Conservation (phyloP, 2,329 filamentous ascomycete genomes). For the Venturia oleaginea region DNA sequence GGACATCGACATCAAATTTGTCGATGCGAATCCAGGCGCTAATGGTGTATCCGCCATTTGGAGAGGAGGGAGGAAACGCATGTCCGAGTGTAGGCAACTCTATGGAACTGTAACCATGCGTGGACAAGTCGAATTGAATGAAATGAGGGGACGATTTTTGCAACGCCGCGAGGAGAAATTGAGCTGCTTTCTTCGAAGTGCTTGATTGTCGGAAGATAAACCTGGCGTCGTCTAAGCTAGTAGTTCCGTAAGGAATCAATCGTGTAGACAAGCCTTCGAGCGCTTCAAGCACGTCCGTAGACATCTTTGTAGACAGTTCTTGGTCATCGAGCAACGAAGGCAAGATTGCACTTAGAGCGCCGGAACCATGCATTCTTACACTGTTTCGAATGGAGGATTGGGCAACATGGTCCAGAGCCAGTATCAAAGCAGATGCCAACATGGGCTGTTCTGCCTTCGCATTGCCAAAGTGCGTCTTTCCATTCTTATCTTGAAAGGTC, state of each 20-base stretch:
- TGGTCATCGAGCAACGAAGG: slow-evolving; percentile 27
- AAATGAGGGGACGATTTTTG: slow-evolving; percentile 70
- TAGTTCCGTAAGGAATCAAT: slow-evolving; percentile 56
- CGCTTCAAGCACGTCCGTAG: neutral
- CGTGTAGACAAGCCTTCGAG: slow-evolving; percentile 42
- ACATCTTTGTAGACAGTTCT: neutral
- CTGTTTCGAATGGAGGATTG: slow-evolving; percentile 30
- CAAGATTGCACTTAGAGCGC: slow-evolving; percentile 26
- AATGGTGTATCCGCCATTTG: slow-evolving; percentile 75
- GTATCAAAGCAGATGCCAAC: slow-evolving; percentile 28
- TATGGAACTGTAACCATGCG: slow-evolving; percentile 80
- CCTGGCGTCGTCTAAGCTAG: slow-evolving; percentile 72
- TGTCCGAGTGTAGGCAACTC: slow-evolving; percentile 81
- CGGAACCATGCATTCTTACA: slow-evolving; percentile 28
- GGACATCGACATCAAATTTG: slow-evolving; percentile 69
- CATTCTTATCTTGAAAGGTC: slow-evolving; percentile 19
- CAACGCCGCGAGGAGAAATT: slow-evolving; percentile 67
- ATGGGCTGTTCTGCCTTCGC: slow-evolving; percentile 13
- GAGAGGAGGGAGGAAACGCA: slow-evolving; percentile 70
- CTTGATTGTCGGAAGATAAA: slow-evolving; percentile 56
- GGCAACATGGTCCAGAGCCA: slow-evolving; percentile 27
- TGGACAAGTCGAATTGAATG: slow-evolving; percentile 87
- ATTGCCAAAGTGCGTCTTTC: slow-evolving; percentile 21
- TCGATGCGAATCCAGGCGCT: slow-evolving; percentile 84
- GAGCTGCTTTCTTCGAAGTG: slow-evolving; percentile 44